A percentile compares a stretch with the other conserved stretches of the same genome.
Evolutionary conservation across 176 grass and related monocot species (phyloP).

Genomic region (Aegilops longissima): DNA sequence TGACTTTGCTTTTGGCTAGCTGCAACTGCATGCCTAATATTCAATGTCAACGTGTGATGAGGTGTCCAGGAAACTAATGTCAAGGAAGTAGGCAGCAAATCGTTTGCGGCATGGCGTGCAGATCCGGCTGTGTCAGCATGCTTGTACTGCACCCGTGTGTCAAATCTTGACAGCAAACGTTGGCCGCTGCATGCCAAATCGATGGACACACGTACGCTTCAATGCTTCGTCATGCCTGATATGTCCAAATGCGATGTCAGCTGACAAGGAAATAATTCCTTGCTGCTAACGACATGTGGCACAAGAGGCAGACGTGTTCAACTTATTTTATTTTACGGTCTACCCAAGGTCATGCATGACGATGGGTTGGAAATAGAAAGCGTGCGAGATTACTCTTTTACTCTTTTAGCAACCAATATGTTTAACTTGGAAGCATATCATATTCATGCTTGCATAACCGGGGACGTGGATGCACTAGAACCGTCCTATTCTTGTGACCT

Average conservation of each 20-base stretch:
- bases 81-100: conserved; percentile 21
- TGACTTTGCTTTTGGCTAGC: neutral
- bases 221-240: neutral
- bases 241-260: neutral
- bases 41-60: neutral
- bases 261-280: too few species aligned
- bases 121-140: neutral
- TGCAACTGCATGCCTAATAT: neutral
- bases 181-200: too few species aligned
- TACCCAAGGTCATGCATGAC: conserved; percentile 19
- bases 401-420: neutral
- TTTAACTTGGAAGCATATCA: neutral
- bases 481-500: neutral
- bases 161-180: too few species aligned
- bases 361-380: neutral
- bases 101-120: neutral
- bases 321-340: too few species aligned
- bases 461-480: neutral
- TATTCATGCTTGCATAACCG: neutral
- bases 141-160: neutral
- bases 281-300: too few species aligned
- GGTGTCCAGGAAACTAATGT: neutral
- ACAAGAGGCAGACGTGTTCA: too few species aligned
- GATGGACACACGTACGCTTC: neutral
- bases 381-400: neutral